A percentile compares a stretch with the other conserved stretches of the same genome.
phyloP scores from a whole-genome alignment of 148 eudicot species.

The Cornus kousa region DNA sequence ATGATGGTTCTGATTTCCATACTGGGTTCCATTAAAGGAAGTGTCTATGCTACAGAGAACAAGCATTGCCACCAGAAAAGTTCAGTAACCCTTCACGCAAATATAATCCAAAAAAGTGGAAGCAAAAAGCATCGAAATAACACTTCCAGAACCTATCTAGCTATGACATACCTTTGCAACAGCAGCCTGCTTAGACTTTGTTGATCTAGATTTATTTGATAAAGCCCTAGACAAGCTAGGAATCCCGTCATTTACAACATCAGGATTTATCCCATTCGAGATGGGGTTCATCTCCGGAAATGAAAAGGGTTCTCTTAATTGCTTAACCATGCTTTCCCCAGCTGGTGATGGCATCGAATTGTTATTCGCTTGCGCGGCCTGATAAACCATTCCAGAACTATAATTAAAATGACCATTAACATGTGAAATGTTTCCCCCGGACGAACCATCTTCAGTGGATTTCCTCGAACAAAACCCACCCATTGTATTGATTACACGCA shows the following conservation, averaged over 20 bases:
- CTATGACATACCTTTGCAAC: conserved; percentile 65
- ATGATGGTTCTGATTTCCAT: background rate
- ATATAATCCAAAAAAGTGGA: too few species aligned
- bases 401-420: conserved; percentile 48
- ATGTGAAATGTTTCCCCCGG: conserved; percentile 48
- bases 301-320: conserved; percentile 55
- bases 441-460: conserved; percentile 61
- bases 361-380: conserved; percentile 28
- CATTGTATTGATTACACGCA: conserved; percentile 39
- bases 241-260: conserved; percentile 75
- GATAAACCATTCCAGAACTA: conserved; percentile 46
- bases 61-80: background rate
- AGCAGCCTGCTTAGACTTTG: conserved; percentile 76
- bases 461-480: conserved; percentile 91
- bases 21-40: background rate
- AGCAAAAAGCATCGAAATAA: conserved; percentile 2
- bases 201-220: conserved; percentile 70
- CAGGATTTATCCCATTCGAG: conserved; percentile 29
- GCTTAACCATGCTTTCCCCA: conserved; percentile 41
- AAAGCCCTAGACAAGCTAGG: conserved; percentile 64
- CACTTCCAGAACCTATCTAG: background rate
- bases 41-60: background rate
- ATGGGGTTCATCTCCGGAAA: conserved; percentile 45
- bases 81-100: background rate
- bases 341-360: conserved; percentile 21